Base-by-base conservation (phyloP, 768 basidiomycete genomes). In the Tulasnella sp. region DNA sequence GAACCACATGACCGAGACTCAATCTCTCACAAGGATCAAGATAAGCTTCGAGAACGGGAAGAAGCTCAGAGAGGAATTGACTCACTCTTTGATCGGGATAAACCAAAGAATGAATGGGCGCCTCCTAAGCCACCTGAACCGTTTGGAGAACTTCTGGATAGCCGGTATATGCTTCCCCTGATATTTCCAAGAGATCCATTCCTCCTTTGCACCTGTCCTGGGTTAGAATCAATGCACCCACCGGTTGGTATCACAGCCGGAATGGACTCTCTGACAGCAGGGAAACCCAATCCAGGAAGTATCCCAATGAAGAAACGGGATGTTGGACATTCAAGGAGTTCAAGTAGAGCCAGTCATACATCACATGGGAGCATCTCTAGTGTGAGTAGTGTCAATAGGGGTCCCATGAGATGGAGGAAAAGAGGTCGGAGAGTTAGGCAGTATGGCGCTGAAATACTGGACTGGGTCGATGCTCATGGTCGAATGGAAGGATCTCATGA, bases 121-220 rank as follows among this genome's bases (percentile, higher is more conserved):
- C 86, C 91, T 12, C 70, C 77, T 0, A 75, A 74, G 46, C 75
- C 87, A 16, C 82, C 88, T 0, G 83, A 85, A 59, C 80, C 80
- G 22, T 73, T 91, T 1, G 91, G 91, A 27, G 95, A 99, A 63
- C 67, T 96, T 22, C 70, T 96, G 56, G 91, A 99, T 64, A 90
- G 87, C 22, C 75, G 91, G 57, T 78, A 83, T 63, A 96, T 96
- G 90, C 74, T 98, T 20, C 89, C 88, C 1, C 70, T 93, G 42
- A 70, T 78, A 19, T 78, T 95, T 43, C 92, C 92, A 5, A 78
- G 80, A n/a, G 80, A 89, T 63, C 80, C 83, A 28, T 77, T 78
- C 33, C 71, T 86, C 63, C 70, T 92, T 6, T 79, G 83, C 16
- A 84, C 83, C 5, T 66, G 75, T 2, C 80, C 85, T 0, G 72